Evolutionary conservation across 768 basidiomycete species (phyloP).

Genomic region (Auriscalpium orientale): DNA sequence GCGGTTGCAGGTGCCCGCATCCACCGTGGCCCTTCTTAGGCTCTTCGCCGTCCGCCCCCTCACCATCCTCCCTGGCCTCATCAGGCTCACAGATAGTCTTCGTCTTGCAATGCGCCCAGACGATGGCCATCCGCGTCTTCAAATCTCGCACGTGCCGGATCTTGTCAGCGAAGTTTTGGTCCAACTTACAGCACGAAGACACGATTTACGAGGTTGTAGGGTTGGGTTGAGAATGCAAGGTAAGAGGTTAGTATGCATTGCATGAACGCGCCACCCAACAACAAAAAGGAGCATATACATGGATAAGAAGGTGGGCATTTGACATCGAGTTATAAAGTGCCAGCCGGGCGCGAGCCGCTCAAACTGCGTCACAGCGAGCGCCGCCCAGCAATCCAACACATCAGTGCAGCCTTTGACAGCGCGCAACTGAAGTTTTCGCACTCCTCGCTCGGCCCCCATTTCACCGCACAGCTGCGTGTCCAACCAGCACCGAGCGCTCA

Average conservation of each 20-base stretch:
- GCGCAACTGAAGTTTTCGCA: constrained; percentile 48
- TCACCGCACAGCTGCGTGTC: constrained; percentile 88
- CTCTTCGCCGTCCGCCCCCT: constrained; percentile 59
- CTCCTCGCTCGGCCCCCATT: constrained; percentile 98
- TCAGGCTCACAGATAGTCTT: constrained; percentile 87
- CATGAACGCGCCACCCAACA: constrained; percentile 20
- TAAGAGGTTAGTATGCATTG: constrained; percentile 56
- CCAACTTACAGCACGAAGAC: constrained; percentile 50
- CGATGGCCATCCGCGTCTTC: constrained; percentile 79
- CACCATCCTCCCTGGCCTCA: constrained; percentile 80
- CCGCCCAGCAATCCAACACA: constrained; percentile 38
- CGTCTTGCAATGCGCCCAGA: constrained; percentile 81
- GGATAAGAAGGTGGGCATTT: constrained; percentile 55
- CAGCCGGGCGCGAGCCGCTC: constrained; percentile 44
- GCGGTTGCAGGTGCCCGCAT: constrained; percentile 88
- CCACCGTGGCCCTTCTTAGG: constrained; percentile 93
- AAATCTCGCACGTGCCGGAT: constrained; percentile 82
- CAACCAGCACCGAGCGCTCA: constrained; percentile 69
- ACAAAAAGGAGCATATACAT: constrained; percentile 15
- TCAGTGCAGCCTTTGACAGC: constrained; percentile 31
- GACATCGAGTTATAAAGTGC: constrained; percentile 52
- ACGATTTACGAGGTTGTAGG: constrained; percentile 15
- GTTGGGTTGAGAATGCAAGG: constrained; percentile 26
- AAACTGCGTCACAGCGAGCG: constrained; percentile 67
- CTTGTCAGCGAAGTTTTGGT: constrained; percentile 78